Conservation (phyloP, 768 basidiomycete species). For the Coprinopsis strossmayeri region DNA sequence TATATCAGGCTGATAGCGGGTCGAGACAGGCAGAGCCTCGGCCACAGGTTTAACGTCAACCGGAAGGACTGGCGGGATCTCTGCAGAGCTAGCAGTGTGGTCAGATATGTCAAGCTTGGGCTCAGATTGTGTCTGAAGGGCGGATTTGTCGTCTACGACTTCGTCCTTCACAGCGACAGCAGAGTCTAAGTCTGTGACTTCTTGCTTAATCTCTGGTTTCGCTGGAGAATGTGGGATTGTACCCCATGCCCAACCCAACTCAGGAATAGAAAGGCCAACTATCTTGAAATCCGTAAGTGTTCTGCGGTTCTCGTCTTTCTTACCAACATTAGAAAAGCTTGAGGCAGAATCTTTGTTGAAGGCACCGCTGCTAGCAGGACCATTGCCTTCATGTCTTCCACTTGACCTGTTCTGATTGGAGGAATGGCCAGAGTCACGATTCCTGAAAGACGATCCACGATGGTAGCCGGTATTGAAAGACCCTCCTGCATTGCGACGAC, state of each 20-base stretch:
- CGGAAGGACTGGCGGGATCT: conserved; percentile 19
- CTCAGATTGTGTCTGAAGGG: conserved; percentile 19
- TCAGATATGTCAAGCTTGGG: conserved; percentile 17
- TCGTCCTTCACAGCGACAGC: conserved; percentile 28
- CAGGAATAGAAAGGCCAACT: conserved; percentile 78
- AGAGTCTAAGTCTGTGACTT: conserved; percentile 16
- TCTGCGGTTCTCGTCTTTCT: conserved; percentile 83
- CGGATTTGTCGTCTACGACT: conserved; percentile 22
- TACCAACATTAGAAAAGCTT: conserved; percentile 46
- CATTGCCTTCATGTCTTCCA: conserved; percentile 33
- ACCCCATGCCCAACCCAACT: conserved; percentile 88
- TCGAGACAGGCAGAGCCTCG: conserved; percentile 16
- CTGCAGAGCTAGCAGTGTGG: conserved; percentile 20
- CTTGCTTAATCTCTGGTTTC: conserved; percentile 12
- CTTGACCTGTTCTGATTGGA: conserved; percentile 21
- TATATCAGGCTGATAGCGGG: conserved; percentile 21
- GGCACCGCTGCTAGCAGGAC: conserved; percentile 32
- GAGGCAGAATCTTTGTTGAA: conserved; percentile 44
- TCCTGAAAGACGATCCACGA: conserved; percentile 47
- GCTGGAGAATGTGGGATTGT: conserved; percentile 29
- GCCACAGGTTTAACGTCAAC: conserved; percentile 19
- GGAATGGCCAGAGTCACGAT: conserved; percentile 55
- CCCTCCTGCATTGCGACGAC: conserved; percentile 52
- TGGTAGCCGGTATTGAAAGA: conserved; percentile 48
- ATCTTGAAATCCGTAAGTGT: conserved; percentile 99